These are phyloP conservation scores for Monosporascus ibericus DNA, from an alignment of 2,329 filamentous ascomycete species.

Conservation along the genomic window DNA sequence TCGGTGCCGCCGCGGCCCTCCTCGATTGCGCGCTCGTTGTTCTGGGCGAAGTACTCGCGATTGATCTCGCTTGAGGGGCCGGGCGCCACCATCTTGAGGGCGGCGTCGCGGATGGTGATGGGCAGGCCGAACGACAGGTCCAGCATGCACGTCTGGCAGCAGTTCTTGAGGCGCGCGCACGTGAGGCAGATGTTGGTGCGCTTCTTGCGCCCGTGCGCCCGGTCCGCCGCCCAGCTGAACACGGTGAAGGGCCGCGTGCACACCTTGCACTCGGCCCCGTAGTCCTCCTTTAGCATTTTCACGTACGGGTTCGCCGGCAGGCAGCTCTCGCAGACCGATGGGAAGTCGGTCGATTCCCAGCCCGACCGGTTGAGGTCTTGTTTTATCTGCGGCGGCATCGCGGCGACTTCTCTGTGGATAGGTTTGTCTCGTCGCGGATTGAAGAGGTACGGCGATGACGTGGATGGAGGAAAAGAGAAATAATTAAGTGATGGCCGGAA, in stretches of 20 bases:
- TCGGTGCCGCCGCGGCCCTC: slow-evolving; percentile 81
- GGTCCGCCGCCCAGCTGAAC: slow-evolving; percentile 90
- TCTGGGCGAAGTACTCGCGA: slow-evolving; percentile 94
- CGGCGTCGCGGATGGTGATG: slow-evolving; percentile 90
- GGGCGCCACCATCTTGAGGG: slow-evolving; percentile 94
- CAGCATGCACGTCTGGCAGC: slow-evolving; percentile 98
- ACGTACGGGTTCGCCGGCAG: slow-evolving; percentile 96
- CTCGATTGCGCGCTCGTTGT: slow-evolving; percentile 92
- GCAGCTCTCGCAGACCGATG: slow-evolving; percentile 85
- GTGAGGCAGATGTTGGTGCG: slow-evolving; percentile 94
- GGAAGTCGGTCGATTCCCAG: slow-evolving; percentile 91
- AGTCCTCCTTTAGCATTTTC: slow-evolving; percentile 97
- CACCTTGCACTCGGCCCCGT: slow-evolving; percentile 79
- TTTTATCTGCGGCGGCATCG: slow-evolving; percentile 88
- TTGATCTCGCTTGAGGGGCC: slow-evolving; percentile 91
- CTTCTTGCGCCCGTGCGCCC: slow-evolving; percentile 81
- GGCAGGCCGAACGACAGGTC: slow-evolving; percentile 93
- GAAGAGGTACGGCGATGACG: no score
- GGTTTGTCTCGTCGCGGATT: no score
- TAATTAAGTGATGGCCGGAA: no score
- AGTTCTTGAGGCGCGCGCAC: slow-evolving; percentile 95
- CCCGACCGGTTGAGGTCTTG: slow-evolving; percentile 92
- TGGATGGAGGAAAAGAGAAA: no score
- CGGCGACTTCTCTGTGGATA: not conserved
- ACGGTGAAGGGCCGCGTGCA: slow-evolving; percentile 95